Conservation (phyloP, 78 protist species). For the Dictyostelium intermedium region DNA sequence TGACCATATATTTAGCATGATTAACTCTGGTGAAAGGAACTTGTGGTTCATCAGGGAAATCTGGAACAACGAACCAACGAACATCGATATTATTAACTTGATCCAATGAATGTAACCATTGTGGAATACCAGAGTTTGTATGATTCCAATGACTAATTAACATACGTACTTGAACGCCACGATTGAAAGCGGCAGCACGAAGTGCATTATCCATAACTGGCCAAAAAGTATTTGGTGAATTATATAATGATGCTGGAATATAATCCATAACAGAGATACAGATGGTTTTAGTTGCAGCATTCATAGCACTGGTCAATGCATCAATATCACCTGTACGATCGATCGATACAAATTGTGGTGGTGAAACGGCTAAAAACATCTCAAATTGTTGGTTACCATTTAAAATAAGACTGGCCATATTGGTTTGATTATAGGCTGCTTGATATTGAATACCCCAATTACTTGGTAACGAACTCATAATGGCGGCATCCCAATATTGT, state of each 20-base stretch:
- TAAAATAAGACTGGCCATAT: background rate
- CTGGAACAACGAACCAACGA: constrained; percentile 82
- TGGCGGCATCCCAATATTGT: constrained; percentile 75
- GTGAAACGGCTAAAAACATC: constrained; percentile 67
- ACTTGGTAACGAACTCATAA: constrained; percentile 10
- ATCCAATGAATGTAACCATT: constrained; percentile 77
- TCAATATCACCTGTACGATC: constrained; percentile 78
- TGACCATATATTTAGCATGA: constrained; percentile 92
- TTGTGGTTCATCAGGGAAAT: constrained; percentile 30
- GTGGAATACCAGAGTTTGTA: constrained; percentile 64
- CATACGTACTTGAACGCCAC: constrained; percentile 78
- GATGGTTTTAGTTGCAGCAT: constrained; percentile 30
- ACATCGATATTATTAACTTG: constrained; percentile 69
- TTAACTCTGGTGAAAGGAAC: constrained; percentile 91
- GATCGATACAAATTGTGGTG: constrained; percentile 34
- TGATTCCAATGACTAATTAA: constrained; percentile 86
- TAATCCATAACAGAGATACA: constrained; percentile 89
- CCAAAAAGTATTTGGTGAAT: constrained; percentile 80
- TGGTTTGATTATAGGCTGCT: constrained; percentile 16
- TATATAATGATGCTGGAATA: constrained; percentile 64
- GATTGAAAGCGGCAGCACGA: constrained; percentile 75
- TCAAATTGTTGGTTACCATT: constrained; percentile 30
- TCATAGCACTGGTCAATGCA: constrained; percentile 71
- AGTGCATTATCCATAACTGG: constrained; percentile 84
- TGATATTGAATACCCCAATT: constrained; percentile 27